Base-by-base conservation (phyloP, 768 basidiomycete genomes). In the Mycena galericulata region DNA sequence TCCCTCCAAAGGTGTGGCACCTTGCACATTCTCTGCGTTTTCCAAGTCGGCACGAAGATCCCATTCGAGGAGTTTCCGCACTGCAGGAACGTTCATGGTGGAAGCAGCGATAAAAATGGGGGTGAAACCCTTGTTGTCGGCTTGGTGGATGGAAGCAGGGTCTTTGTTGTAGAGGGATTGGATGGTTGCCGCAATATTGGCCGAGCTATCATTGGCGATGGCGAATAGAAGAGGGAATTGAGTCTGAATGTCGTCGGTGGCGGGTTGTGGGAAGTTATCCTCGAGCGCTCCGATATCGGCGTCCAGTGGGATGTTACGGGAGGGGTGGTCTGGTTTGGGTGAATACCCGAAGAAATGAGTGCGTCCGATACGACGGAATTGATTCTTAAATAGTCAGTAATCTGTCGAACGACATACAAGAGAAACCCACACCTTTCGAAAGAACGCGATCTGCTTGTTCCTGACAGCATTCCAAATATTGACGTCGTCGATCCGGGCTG, bases 401-500 rank as follows among this genome's bases (percentile, higher is more conserved):
- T 32, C 12, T 10, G 26, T 18, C 30, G 41, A n/a, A n/a, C n/a
- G n/a, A n/a, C n/a, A n/a, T n/a, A n/a, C n/a, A n/a, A n/a, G n/a
- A n/a, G 22, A 15, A 14, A 55, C 20, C 18, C 2, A 47, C 0
- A 57, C 60, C 66, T 68, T 61, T 34, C 66, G 66, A 20, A 68
- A 68, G 43, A 68, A 68, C 22, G 53, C 59, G 15, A 62, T 50
- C 30, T 62, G 66, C 12, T 29, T 45, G n/a, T 22, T 40, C 36
- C 45, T 45, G 26, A n/a, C 29, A 6, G 27, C 46, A 26, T 64
- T 32, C 50, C 40, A 63, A 10, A 45, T 7, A 20, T 30, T 41
- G 12, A 54, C 57, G 12, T 68, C 66, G 15, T 24, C 29, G 18
- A 67, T 85, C 20, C 85, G 86, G 47, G 84, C 83, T 58, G 67